Conservation (phyloP, 208 protist genomes). For the Leishmania lainsoni region DNA sequence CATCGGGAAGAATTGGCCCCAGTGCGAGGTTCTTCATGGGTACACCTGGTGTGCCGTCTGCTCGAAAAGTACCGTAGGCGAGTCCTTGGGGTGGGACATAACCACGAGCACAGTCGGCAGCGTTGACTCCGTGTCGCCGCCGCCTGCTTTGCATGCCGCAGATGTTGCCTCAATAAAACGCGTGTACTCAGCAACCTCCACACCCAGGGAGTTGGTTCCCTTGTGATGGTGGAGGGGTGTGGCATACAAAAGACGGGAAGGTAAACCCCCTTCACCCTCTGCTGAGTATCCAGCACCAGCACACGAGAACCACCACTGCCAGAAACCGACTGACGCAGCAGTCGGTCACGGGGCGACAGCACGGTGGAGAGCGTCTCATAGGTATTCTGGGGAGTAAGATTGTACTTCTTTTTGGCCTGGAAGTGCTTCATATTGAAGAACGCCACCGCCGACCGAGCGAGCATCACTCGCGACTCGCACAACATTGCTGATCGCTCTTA, state of each 20-base stretch:
- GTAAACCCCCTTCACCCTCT: conserved; percentile 85
- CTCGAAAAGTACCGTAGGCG: conserved; percentile 31
- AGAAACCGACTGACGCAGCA: conserved; percentile 71
- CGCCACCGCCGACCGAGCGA: conserved; percentile 62
- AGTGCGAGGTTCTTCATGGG: conserved; percentile 39
- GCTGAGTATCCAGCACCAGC: conserved; percentile 77
- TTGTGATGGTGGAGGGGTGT: conserved; percentile 49
- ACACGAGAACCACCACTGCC: conserved; percentile 66
- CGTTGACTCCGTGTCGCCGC: background rate
- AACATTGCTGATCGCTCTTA: conserved; percentile 6
- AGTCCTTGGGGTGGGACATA: conserved; percentile 53
- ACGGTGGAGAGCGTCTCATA: conserved; percentile 37
- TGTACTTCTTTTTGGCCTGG: conserved; percentile 52
- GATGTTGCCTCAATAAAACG: conserved; percentile 16
- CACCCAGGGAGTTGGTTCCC: conserved; percentile 53
- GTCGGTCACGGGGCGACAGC: conserved; percentile 57
- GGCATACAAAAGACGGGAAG: conserved; percentile 71
- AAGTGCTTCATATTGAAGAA: conserved; percentile 88
- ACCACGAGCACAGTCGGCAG: conserved; percentile 32
- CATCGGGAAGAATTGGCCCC: background rate
- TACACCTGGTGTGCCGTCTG: conserved; percentile 30
- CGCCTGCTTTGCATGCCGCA: background rate
- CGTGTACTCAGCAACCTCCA: conserved; percentile 60
- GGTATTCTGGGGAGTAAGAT: conserved; percentile 47
- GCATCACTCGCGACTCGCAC: conserved; percentile 10